Evolutionary conservation across 2,329 filamentous ascomycete genomes (phyloP).

Genomic region (Botryotinia calthae): DNA sequence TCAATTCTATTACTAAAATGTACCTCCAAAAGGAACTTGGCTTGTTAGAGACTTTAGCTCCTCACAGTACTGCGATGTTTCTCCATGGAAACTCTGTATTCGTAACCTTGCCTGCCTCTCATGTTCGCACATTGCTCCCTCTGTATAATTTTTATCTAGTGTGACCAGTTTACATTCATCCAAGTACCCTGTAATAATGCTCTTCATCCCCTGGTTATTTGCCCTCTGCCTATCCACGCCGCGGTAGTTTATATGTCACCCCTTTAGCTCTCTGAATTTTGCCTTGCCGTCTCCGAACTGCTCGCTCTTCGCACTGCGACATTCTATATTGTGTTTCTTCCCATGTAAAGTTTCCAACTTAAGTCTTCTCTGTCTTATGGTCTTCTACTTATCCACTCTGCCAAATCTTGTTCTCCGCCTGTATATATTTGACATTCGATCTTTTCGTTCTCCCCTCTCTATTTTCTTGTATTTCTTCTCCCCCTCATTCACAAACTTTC

Average conservation of each 20-base stretch:
- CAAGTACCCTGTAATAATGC: fast-evolving
- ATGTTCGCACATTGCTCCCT: too few relatives aligned
- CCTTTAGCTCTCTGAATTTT: fast-evolving
- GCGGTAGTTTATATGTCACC: background rate
- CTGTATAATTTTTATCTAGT: background rate
- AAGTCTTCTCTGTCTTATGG: too few relatives aligned
- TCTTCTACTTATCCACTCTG: too few relatives aligned
- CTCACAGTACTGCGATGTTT: too few relatives aligned
- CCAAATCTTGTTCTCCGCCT: background rate
- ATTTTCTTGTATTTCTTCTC: background rate
- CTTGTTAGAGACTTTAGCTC: background rate
- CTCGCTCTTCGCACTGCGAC: background rate
- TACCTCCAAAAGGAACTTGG: fast-evolving
- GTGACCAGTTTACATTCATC: fast-evolving
- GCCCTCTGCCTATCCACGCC: fast-evolving
- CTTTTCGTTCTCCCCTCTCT: background rate
- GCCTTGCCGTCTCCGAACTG: background rate
- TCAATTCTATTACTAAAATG: fast-evolving
- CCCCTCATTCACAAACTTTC: fast-evolving
- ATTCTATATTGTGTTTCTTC: background rate
- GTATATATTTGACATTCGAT: fast-evolving
- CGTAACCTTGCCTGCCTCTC: too few relatives aligned
- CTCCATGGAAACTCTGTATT: too few relatives aligned
- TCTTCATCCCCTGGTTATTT: background rate
- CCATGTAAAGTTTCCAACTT: too few relatives aligned